Conservation (phyloP, 331 rosid species). For the Dryas integrifolia region DNA sequence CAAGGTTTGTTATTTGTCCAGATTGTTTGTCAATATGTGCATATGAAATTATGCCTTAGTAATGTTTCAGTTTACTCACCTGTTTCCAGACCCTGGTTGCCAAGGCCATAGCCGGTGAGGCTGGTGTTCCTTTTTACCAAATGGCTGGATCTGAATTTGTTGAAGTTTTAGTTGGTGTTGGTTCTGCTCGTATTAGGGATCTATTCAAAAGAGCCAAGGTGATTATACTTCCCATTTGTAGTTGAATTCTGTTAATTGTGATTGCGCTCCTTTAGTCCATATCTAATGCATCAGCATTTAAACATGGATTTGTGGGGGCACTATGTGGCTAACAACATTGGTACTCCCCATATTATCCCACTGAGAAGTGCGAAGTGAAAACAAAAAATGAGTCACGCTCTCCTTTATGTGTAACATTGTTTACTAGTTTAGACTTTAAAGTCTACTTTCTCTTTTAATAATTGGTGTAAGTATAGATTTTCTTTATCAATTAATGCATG, state of each 20-base stretch:
- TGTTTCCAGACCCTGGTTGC: slow-evolving; percentile 90
- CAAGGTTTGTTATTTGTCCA: slow-evolving; percentile 62
- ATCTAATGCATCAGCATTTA: neutral
- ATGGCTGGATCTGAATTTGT: slow-evolving; percentile 99
- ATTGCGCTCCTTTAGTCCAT: neutral
- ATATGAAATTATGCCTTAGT: slow-evolving; percentile 15
- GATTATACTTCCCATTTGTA: slow-evolving; percentile 27
- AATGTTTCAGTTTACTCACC: slow-evolving; percentile 16
- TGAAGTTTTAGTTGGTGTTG: slow-evolving; percentile 97
- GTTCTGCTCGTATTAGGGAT: slow-evolving; percentile 98
- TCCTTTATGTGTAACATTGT: neutral
- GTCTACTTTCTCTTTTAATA: neutral
- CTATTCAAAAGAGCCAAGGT: slow-evolving; percentile 98
- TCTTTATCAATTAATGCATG: slow-evolving; percentile 12
- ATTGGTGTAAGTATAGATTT: neutral
- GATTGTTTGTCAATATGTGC: slow-evolving; percentile 23
- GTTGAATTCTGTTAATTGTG: slow-evolving; percentile 9
- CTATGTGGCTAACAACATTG: neutral
- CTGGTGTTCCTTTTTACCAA: slow-evolving; percentile 98
- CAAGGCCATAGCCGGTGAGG: slow-evolving; percentile 99
- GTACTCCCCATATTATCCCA: neutral
- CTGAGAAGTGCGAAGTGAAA: neutral
- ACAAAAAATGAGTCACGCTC: neutral
- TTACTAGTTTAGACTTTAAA: neutral
- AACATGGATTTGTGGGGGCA: neutral